Conservation (phyloP, 345 rosid species). For the Balakata baccata region DNA sequence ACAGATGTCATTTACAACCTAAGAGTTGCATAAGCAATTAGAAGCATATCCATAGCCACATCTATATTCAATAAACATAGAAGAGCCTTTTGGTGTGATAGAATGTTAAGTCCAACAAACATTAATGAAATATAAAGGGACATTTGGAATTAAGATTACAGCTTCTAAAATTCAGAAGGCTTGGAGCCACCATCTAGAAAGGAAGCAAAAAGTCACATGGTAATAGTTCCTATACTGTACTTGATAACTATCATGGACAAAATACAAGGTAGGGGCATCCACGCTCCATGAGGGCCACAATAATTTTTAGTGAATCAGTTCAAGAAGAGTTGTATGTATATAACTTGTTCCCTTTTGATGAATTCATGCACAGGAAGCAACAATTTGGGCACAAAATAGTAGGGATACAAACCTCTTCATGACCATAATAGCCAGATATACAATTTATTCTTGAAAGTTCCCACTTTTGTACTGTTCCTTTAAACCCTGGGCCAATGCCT, state of each 20-base stretch:
- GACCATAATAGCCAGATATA: constrained; percentile 79
- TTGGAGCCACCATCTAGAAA: not conserved
- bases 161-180: not conserved
- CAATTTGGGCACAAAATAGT: constrained; percentile 10
- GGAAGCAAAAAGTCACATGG: not conserved
- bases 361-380: not conserved
- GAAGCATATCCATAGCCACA: constrained; percentile 17
- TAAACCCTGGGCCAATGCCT: constrained; percentile 85
- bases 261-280: not conserved
- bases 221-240: not conserved
- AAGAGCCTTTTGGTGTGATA: not conserved
- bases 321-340: not conserved
- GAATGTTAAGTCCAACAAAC: not conserved
- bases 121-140: not conserved
- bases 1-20: constrained; percentile 89
- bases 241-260: not conserved
- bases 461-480: constrained; percentile 92
- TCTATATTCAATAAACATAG: not conserved
- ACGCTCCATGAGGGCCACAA: not conserved
- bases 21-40: constrained; percentile 33
- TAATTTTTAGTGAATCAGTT: not conserved
- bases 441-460: constrained; percentile 76
- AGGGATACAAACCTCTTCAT: constrained; percentile 77
- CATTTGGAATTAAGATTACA: not conserved
- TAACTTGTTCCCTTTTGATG: not conserved